Conservation (phyloP, 352 stramenopile species). For the Plasmopara halstedii region DNA sequence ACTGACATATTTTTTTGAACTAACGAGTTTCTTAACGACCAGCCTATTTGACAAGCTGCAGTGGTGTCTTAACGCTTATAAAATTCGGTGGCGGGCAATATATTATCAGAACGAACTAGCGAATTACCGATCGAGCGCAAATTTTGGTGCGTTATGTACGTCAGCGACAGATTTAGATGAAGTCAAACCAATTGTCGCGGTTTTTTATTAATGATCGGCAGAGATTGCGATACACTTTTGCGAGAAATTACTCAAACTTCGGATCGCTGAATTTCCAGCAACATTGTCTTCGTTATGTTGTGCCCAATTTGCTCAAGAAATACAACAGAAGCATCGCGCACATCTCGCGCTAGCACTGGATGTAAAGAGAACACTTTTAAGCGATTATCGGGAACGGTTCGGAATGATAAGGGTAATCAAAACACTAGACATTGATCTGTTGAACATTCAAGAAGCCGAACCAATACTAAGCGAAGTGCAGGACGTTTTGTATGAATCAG, state of each 20-base stretch:
- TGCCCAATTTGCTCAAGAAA: constrained; percentile 29
- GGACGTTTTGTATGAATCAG: neutral
- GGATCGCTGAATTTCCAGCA: constrained; percentile 9
- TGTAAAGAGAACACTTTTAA: constrained; percentile 27
- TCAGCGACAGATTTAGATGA: neutral
- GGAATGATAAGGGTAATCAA: constrained; percentile 8
- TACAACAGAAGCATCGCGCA: constrained; percentile 27
- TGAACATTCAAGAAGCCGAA: constrained; percentile 8
- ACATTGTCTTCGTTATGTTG: constrained; percentile 20
- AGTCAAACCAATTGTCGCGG: neutral
- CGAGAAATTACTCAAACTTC: constrained; percentile 22
- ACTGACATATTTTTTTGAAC: too few species aligned
- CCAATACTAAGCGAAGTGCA: constrained; percentile 10
- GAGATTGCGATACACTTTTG: constrained; percentile 30
- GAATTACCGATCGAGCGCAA: constrained; percentile 40
- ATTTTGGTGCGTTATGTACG: constrained; percentile 25
- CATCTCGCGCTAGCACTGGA: constrained; percentile 27
- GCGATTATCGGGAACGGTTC: constrained; percentile 18
- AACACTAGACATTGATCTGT: constrained; percentile 9
- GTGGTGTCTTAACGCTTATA: constrained; percentile 35
- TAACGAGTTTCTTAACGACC: too few species aligned
- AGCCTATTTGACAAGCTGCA: constrained; percentile 31
- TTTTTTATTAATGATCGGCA: constrained; percentile 2
- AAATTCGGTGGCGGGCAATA: constrained; percentile 39
- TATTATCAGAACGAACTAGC: constrained; percentile 36